Base-by-base conservation (phyloP, 768 basidiomycete species). In the Mycena maculata region DNA sequence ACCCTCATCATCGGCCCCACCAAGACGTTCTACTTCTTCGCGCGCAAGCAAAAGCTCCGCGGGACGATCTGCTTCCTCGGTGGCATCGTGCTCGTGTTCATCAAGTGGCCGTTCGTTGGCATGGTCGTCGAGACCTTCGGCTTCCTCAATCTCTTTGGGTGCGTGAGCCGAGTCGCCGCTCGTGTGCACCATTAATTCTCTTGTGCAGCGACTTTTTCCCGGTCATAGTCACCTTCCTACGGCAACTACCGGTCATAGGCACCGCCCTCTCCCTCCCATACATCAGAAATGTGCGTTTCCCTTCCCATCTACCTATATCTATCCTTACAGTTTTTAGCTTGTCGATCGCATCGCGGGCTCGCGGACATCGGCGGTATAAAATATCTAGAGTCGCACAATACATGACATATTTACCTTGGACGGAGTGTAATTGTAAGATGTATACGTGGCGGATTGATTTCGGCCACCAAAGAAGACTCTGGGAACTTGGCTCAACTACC, bases 1-100 rank as follows among this genome's bases (percentile, higher is more conserved):
- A 97, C 96, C 10, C 86, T 99, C 68, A 97, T 99, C 82, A 99
- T 99, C 71, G 98, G 95, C 6, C 95, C 96, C 9, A 90, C 93
- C 70, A 99, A 98, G 83, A 98, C 96, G 22, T 96, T 98, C 82
- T 94, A 95, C 80, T 99, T 99, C 84, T 99, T 99, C 80, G 93
- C 96, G 33, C 89, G 98, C 67, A 93, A 88, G 77, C 93, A 99
- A 79, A 99, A 99, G 80, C 81, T 98, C 69, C 88, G 98, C 20
- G 98, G 98, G 47, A 92, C 94, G 7, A 69, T 86, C 52, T 96
- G 94, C 77, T 97, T 97, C 84, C 76, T 97, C 42, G 93, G 93
- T 31, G 95, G 95, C 18, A 92, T 99, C 69, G 76, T 95, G 18
- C 90, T 99, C 67, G 96, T 99, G 18, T 99, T 99, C 80, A 71